Base-by-base conservation (phyloP, 495 filamentous ascomycete species). In the Daldinia caldariorum region DNA sequence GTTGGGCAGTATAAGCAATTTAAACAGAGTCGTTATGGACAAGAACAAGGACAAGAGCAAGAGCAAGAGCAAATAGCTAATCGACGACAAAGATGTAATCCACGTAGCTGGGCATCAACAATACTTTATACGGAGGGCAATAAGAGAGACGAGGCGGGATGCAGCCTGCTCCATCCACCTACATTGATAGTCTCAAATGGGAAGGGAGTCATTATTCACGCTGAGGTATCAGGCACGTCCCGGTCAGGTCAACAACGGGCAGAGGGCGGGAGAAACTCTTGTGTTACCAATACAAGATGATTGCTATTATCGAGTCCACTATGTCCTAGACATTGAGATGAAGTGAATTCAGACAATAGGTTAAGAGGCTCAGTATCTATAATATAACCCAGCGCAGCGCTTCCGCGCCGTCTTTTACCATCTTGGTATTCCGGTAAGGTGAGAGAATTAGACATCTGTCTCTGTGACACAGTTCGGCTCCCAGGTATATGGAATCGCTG, bases 251-350 rank as follows among this genome's bases (percentile, higher is more conserved):
- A 58, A 32, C 32, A 32, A 35, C 57, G 61, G 61, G 37, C 57
- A 70, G 57, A 54, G 41, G 26, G 20, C 59, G 61, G 70, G 66
- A 73, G 66, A 73, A 20, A 70, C 56, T 65, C 63, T 56, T 75
- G 75, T 77, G 75, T 65, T 49, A 77, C 74, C 73, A 72, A 73
- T 64, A 71, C 66, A 66, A 67, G 57, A 73, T 67, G 73, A 75
- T 75, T 77, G 73, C 73, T 68, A 69, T 64, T 70, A 70, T 71
- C 64, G 71, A 66, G 70, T 67, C 61, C 69, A 67, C 69, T 69
- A 73, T 77, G 75, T 77, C 70, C 75, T 77, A 77, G 75, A 77
- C 75, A 77, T 77, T 70, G 67, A 73, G 73, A 75, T 77, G 72
- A 77, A 66, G 67, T 60, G 68, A 73, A 71, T 72, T 65, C 62